Conservation (phyloP, 352 stramenopile genomes). For the Phytophthora tubulina region DNA sequence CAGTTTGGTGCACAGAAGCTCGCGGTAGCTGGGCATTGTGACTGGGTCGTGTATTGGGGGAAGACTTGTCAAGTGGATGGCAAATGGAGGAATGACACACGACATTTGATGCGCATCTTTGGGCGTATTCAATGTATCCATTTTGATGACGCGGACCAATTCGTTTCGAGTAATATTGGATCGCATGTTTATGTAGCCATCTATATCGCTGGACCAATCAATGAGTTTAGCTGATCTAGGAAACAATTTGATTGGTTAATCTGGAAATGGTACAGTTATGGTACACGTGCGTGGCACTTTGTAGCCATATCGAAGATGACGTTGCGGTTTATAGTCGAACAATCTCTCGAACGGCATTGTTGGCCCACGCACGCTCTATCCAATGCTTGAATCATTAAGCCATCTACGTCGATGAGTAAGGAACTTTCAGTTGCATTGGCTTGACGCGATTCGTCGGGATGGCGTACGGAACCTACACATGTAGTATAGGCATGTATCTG, state of each 20-base stretch:
- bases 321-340: conserved; percentile 19
- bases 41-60: background rate
- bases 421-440: background rate
- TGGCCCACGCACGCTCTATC: background rate
- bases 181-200: conserved; percentile 10
- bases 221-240: background rate
- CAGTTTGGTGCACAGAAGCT: conserved; percentile 45
- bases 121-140: conserved; percentile 5
- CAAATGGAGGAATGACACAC: conserved; percentile 25
- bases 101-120: conserved; percentile 6
- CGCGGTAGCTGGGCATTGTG: conserved; percentile 34
- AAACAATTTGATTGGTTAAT: conserved; percentile 8
- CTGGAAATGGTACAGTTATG: background rate
- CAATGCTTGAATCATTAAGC: background rate
- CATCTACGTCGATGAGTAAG: background rate
- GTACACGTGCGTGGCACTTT: too few species aligned
- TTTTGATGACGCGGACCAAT: conserved; percentile 25
- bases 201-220: background rate
- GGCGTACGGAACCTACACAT: background rate
- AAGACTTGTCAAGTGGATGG: conserved; percentile 8
- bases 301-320: conserved; percentile 6
- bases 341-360: background rate
- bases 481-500: too few species aligned
- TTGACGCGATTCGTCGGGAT: background rate
- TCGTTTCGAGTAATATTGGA: conserved; percentile 30